Base-by-base conservation (phyloP, 2,329 filamentous ascomycete species). In the Torrubiella hemipterigena region DNA sequence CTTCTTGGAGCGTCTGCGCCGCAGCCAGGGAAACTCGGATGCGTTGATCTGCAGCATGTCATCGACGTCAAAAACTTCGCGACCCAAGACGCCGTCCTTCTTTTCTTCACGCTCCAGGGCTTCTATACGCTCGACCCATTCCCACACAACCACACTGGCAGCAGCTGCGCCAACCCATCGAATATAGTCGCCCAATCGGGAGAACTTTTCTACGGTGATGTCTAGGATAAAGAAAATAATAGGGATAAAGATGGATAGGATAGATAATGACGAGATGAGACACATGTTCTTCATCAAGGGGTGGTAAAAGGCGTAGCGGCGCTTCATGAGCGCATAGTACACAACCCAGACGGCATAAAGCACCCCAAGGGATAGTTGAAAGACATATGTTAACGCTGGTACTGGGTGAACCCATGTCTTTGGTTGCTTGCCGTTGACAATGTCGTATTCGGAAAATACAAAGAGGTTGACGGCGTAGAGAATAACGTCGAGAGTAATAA, bases 41-140 rank as follows among this genome's bases (percentile, higher is more conserved):
- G 65, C 58, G 22, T 67, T 63, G 12, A 66, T 57, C 30, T 89
- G 82, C 22, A 93, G 65, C 78, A 91, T 93, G 49, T 94, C 87
- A 46, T 95, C 87, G 4, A 86, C 87, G 43, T 95, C 87, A 47
- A 93, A 94, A 0, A 95, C 77, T 49, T 95, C 87, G 40, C 87
- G 68, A 4, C 87, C 87, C 2, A 95, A 59, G 33, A 95, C 93
- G 1, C 87, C 87, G 44, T 93, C 86, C 55, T 93, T 93, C 56
- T 87, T 85, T 52, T 94, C 86, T 52, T 94, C 86, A 42, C 87
- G 74, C 59, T 95, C 87, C 38, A 94, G 56, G 0, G 86, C 84
- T 52, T 95, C 87, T 29, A 95, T 95, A 17, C 87, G 73, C 55
- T 95, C 87, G 4, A 95, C 87, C 87, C 87, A 95, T 55, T 95